phyloP scores from a whole-genome alignment of 352 stramenopile species.

The Globisporangium cederbergense region DNA sequence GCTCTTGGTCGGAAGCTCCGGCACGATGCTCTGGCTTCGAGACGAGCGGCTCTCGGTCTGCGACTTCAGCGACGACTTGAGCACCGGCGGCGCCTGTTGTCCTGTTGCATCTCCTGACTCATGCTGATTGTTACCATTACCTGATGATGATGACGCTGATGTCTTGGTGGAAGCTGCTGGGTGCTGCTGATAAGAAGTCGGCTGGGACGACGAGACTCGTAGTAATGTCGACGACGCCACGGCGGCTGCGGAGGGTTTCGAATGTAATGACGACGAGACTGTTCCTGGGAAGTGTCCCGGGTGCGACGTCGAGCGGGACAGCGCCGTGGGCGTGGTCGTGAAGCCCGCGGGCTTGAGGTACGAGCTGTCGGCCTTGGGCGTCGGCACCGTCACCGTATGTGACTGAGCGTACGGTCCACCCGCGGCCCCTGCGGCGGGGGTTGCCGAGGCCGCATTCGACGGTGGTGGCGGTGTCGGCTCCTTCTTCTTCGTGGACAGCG shows the following conservation, averaged over 20 bases:
- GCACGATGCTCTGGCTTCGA: slow-evolving; percentile 18
- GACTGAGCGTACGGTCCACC: background rate
- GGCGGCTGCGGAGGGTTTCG: background rate
- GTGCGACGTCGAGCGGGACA: slow-evolving; percentile 17
- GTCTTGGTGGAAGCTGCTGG: background rate
- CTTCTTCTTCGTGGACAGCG: slow-evolving; percentile 25
- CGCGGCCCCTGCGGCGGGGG: background rate
- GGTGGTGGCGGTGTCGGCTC: slow-evolving; percentile 9
- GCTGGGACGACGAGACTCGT: background rate
- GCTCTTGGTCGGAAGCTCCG: slow-evolving; percentile 14
- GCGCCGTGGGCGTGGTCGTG: slow-evolving; percentile 14
- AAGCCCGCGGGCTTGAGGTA: slow-evolving; percentile 5
- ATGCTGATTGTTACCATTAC: background rate
- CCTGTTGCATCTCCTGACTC: background rate
- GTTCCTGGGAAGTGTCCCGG: slow-evolving; percentile 7
- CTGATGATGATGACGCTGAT: background rate
- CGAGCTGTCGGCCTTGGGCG: slow-evolving; percentile 12
- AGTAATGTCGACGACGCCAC: slow-evolving; percentile 3
- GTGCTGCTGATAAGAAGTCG: background rate
- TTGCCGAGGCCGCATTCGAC: background rate
- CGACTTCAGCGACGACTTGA: slow-evolving; percentile 14
- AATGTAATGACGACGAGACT: background rate
- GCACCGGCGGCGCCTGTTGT: background rate
- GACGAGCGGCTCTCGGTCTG: background rate
- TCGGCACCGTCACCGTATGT: slow-evolving; percentile 1